phyloP scores from a whole-genome alignment of 805 yeast genomes.

The Peterozyma toletana region DNA sequence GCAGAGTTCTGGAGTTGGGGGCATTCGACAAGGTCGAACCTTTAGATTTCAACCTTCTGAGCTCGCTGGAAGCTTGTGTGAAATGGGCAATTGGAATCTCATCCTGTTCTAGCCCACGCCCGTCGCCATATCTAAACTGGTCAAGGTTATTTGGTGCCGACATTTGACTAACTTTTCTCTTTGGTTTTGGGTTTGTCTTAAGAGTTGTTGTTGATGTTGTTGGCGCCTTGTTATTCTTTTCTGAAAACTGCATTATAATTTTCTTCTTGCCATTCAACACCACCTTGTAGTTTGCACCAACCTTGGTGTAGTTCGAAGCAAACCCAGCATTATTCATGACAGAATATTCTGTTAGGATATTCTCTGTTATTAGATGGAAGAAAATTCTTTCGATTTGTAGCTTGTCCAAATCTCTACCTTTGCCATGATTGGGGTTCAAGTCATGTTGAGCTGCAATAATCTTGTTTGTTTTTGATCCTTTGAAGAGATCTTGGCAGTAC shows the following conservation, averaged over 20 bases:
- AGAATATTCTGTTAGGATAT: slow-evolving; percentile 63
- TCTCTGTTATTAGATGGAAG: slow-evolving; percentile 64
- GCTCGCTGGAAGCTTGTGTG: slow-evolving; percentile 11
- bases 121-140: slow-evolving; percentile 14
- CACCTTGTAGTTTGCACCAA: slow-evolving; percentile 48
- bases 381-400: slow-evolving; percentile 76
- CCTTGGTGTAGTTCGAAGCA: slow-evolving; percentile 65
- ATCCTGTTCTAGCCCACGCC: neutral
- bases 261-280: slow-evolving; percentile 37
- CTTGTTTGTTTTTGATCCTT: slow-evolving; percentile 62
- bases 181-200: slow-evolving; percentile 3
- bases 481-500: slow-evolving; percentile 76
- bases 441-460: slow-evolving; percentile 60
- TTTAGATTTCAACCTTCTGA: slow-evolving; percentile 5
- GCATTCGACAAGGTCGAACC: slow-evolving; percentile 4
- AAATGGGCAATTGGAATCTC: slow-evolving; percentile 13
- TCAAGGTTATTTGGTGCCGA: slow-evolving; percentile 9
- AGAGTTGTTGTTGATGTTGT: slow-evolving; percentile 14
- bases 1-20: neutral
- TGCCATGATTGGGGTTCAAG: slow-evolving; percentile 55
- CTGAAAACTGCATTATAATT: slow-evolving; percentile 47
- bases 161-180: neutral
- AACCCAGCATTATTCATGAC: slow-evolving; percentile 71
- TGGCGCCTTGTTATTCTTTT: slow-evolving; percentile 15
- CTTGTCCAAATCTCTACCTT: slow-evolving; percentile 56